Evolutionary conservation across 352 stramenopile genomes (phyloP), one percentile per base, ranked within the genome.

Genomic region (Pythium monospermum): DNA sequence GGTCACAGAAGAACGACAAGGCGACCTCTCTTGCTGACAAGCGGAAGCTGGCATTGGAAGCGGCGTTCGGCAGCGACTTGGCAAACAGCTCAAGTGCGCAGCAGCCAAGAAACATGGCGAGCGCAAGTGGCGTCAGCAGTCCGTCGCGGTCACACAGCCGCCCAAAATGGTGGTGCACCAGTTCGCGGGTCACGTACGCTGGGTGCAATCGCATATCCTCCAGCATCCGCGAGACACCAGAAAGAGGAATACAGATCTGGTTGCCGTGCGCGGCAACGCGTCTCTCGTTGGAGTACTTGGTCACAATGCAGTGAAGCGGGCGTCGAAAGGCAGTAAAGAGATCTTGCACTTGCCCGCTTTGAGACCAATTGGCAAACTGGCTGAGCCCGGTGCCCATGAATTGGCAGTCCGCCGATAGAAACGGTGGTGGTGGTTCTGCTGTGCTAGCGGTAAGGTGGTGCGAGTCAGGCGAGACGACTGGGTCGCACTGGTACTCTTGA

Each of bases 11-110:
- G 54, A 88, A 87, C 7, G 71, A 85, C 16, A 85, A 45, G 11
- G 87, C 46, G 18, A 87, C 69, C 56, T 87, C 80, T 35, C 77
- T 73, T 13, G 76, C 61, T 10, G 80, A 88, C 2, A 91, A 65
- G 15, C 63, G 22, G 19, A 78, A 69, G 3, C 49, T n/a, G n/a
- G n/a, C 44, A 7, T 47, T 44, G n/a, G n/a, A n/a, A 18, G 16
- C 52, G 43, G 6, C 5, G 2, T 18, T 23, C 28, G 23, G 21
- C 6, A 60, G 42, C 7, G 59, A 73, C 25, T 61, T 68, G 0
- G 61, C 56, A 43, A 85, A 84, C 40, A 87, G 39, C 28, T 88
- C 68, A 6, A 91, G 38, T 8, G 77, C 77, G 37, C 75, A 87
- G 1, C 69, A 71, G 12, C 80, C 77, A 11, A 91, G 55, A 16